Evolutionary conservation across 768 basidiomycete species (phyloP).

Genomic region (Tylopilus rubrobrunneus): DNA sequence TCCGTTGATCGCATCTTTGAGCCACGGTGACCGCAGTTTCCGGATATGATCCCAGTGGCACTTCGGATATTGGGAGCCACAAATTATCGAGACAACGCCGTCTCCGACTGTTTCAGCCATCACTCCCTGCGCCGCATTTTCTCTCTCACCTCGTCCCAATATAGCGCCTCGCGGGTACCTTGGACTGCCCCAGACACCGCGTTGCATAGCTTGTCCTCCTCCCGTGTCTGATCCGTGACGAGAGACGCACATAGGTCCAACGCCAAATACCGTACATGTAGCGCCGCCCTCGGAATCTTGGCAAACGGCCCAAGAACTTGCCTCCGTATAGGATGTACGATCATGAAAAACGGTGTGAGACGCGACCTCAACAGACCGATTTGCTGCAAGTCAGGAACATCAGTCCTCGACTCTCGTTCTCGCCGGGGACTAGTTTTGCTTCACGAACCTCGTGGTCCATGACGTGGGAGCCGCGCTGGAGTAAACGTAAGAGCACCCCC

Average conservation of each 20-base stretch:
- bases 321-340: conserved; percentile 74
- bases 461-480: conserved; percentile 52
- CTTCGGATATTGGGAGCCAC: no score
- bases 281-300: conserved; percentile 47
- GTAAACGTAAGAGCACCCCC: conserved; percentile 56
- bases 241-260: conserved; percentile 55
- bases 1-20: not conserved
- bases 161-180: conserved; percentile 26
- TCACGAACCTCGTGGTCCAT: conserved; percentile 35
- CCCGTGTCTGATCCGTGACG: conserved; percentile 11
- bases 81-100: not conserved
- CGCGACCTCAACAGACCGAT: conserved; percentile 50
- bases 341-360: conserved; percentile 75
- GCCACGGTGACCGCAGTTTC: no score
- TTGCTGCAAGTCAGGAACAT: conserved; percentile 35
- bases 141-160: conserved; percentile 33
- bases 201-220: conserved; percentile 16
- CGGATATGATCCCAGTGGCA: no score
- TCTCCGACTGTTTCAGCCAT: not conserved
- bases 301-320: conserved; percentile 72
- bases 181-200: conserved; percentile 27
- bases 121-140: conserved; percentile 5
- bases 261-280: conserved; percentile 49
- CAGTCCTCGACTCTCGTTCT: conserved; percentile 6
- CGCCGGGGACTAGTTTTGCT: not conserved